These are phyloP conservation scores for Fagopyrum homotropicum DNA, from an alignment of 148 eudicot species.

Conservation along the genomic window DNA sequence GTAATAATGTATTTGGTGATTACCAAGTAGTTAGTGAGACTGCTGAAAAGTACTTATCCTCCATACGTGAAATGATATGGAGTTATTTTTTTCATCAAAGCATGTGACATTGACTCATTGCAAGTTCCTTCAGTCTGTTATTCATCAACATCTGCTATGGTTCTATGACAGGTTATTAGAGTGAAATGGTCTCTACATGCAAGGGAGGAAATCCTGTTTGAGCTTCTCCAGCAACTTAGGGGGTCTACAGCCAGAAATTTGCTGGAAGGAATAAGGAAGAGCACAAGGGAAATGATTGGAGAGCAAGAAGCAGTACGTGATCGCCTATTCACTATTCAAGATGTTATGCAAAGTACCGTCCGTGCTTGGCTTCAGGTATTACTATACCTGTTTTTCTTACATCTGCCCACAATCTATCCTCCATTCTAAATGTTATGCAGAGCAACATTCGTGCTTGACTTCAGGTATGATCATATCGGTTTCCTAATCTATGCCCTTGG, in stretches of 20 bases:
- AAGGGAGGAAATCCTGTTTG: conserved; percentile 90
- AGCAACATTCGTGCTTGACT: no score
- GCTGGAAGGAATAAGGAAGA: conserved; percentile 60
- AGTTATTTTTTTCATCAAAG: no score
- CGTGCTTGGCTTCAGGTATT: conserved; percentile 97
- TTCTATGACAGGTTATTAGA: conserved; percentile 60
- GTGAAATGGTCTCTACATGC: conserved; percentile 99
- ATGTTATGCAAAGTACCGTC: conserved; percentile 86
- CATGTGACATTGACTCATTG: neutral
- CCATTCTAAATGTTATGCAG: no score
- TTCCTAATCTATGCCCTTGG: no score
- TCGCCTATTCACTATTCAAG: conserved; percentile 92
- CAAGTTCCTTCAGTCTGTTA: neutral
- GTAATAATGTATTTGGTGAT: neutral
- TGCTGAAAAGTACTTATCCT: no score
- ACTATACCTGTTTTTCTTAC: neutral
- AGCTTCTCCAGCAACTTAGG: conserved; percentile 81
- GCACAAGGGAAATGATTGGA: conserved; percentile 77
- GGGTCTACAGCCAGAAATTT: conserved; percentile 52
- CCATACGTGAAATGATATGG: no score
- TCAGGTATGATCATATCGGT: no score
- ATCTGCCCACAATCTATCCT: no score
- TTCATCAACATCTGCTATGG: neutral
- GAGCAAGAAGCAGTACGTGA: conserved; percentile 99
- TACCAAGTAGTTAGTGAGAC: neutral